Percentiles rank a stretch among this genome's conserved stretches.
Evolutionary conservation across 495 filamentous ascomycete species (phyloP).

Genomic region (Cladorrhinum samala): DNA sequence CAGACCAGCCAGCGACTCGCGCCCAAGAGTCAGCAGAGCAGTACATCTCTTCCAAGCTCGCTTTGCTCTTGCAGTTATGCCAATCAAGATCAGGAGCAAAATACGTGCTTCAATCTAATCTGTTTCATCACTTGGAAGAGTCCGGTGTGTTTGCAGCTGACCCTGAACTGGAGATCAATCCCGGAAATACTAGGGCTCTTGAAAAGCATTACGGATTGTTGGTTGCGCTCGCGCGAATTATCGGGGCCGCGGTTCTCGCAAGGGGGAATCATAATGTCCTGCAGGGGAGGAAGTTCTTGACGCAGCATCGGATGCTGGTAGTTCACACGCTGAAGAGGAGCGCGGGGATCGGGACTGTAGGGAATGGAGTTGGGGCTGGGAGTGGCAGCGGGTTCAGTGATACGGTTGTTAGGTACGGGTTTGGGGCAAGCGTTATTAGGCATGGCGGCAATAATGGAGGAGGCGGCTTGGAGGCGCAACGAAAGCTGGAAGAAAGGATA

Average conservation of each 20-base stretch:
- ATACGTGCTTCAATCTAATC: slow-evolving; percentile 74
- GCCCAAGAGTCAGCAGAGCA: slow-evolving; percentile 27
- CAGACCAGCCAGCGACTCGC: not conserved
- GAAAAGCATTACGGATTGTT: slow-evolving; percentile 79
- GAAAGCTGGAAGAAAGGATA: slow-evolving; percentile 38
- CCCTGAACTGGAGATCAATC: slow-evolving; percentile 61
- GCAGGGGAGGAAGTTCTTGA: slow-evolving; percentile 68
- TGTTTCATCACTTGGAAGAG: slow-evolving; percentile 76
- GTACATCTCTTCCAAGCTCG: slow-evolving; percentile 71
- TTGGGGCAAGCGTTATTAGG: not conserved
- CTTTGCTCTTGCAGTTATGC: slow-evolving; percentile 76
- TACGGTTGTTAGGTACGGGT: not conserved
- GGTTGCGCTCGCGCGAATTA: slow-evolving; percentile 70
- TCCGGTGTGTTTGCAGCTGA: slow-evolving; percentile 83
- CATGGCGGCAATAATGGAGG: slow-evolving; percentile 1
- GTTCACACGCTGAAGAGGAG: slow-evolving; percentile 88
- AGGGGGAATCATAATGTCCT: slow-evolving; percentile 76
- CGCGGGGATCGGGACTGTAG: slow-evolving; percentile 63
- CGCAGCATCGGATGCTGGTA: slow-evolving; percentile 70
- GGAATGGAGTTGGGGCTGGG: slow-evolving; percentile 1
- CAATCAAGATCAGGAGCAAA: slow-evolving; percentile 74
- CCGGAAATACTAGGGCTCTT: slow-evolving; percentile 58
- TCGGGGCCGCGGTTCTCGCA: slow-evolving; percentile 70
- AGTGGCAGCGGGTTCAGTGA: not conserved
- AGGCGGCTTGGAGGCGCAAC: slow-evolving; percentile 19